Evolutionary conservation across 2,329 filamentous ascomycete species (phyloP), one percentile per base, ranked within the genome.

Genomic region (Byssothecium circinans): DNA sequence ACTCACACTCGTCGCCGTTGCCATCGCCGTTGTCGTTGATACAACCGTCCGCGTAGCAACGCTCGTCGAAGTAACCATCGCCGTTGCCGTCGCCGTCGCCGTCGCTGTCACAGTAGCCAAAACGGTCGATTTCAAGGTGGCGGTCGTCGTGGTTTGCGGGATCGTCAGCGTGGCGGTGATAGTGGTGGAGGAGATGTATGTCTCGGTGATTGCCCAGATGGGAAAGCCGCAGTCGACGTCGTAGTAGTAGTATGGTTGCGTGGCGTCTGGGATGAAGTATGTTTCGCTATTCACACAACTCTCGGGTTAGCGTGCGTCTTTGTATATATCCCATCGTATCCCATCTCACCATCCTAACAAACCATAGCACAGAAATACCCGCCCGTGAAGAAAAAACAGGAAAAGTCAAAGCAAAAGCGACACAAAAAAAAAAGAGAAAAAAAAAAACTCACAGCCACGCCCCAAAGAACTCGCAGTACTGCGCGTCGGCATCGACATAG

Each of bases 391-490:
- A 11, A 39, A n/a, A 12, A 4, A 20, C 20, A 25, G 20, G 11
- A 25, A 7, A 2, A 12, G 15, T 19, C 25, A 15, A 25, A 25
- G n/a, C 2, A n/a, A 25, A 10, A 17, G n/a, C 25, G 34, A n/a
- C 14, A 17, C 4, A 20, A 5, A 15, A 36, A 7, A 27, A 10
- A 12, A 8, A 29, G 7, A 43, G 10, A 4, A 25, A 3, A 33
- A 44, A 25, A 37, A 32, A 15, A n/a, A 51, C 60, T 55, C 36
- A 58, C 60, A 57, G 38, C 18, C 36, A 45, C 33, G 45, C 45
- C 6, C 43, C 35, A 36, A 59, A 62, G 33, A 59, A 64, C 37
- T 64, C 58, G 45, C 60, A 62, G 19, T 61, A 60, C 30, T 64
- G 56, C 10, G 50, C 23, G 34, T 52, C 30, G 14, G 54, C 47